phyloP scores from a whole-genome alignment of 176 grass and related monocot species.

The Lolium multiflorum region DNA sequence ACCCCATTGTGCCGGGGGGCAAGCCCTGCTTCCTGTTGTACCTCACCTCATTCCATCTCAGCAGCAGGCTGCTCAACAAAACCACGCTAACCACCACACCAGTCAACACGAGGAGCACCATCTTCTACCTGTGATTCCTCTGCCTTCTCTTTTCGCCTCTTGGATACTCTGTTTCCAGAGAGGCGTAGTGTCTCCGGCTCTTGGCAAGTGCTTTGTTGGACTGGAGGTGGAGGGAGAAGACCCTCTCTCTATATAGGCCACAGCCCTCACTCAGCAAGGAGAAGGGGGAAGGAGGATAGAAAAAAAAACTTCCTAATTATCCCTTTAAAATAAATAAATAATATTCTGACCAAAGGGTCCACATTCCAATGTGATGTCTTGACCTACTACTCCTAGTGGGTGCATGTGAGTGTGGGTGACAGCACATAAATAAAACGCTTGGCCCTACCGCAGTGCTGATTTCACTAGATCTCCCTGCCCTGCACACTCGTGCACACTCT shows the following conservation, averaged over 20 bases:
- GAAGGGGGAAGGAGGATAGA: constrained; percentile 38
- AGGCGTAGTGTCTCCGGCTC: neutral
- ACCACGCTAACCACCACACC: constrained; percentile 27
- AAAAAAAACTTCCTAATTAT: neutral
- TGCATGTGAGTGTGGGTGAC: constrained; percentile 51
- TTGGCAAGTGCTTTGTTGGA: constrained; percentile 13
- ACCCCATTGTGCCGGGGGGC: constrained; percentile 95
- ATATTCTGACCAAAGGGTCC: neutral
- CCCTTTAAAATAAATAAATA: neutral
- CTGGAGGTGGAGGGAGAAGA: constrained; percentile 25
- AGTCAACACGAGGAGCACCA: constrained; percentile 10
- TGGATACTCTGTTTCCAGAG: neutral
- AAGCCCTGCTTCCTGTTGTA: constrained; percentile 68
- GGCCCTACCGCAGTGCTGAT: constrained; percentile 23
- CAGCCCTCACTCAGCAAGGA: neutral
- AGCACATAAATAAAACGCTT: constrained; percentile 47
- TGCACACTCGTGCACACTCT: constrained; percentile 55
- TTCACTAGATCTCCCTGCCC: constrained; percentile 32
- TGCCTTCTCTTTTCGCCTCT: neutral
- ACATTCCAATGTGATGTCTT: constrained; percentile 36
- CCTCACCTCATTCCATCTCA: constrained; percentile 88
- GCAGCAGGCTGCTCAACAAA: constrained; percentile 63
- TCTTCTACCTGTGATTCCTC: neutral
- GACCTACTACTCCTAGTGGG: constrained; percentile 26
- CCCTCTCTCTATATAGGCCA: constrained; percentile 46